Conservation (phyloP, 345 rosid genomes). For the Limnanthes douglasii region DNA sequence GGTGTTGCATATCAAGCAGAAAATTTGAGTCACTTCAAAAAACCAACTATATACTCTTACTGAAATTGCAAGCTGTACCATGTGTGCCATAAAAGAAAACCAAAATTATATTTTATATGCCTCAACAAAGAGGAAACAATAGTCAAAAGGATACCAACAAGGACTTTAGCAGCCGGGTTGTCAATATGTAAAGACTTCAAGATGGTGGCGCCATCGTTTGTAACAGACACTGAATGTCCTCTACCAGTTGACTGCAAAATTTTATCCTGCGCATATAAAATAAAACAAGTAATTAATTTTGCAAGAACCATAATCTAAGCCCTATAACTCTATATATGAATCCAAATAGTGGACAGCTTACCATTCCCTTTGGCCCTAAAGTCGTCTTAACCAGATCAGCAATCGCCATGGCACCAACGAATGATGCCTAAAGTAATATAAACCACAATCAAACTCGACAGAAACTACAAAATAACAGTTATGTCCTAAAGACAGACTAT, state of each 20-base stretch:
- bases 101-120: not conserved
- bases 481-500: too few species aligned
- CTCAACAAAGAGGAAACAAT: not conserved
- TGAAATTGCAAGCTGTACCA: slow-evolving; percentile 8
- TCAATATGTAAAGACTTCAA: slow-evolving; percentile 88
- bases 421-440: slow-evolving; percentile 45
- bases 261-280: slow-evolving; percentile 45
- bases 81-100: not conserved
- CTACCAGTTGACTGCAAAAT: slow-evolving; percentile 94
- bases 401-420: slow-evolving; percentile 92
- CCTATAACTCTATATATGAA: not conserved
- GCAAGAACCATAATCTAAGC: not conserved
- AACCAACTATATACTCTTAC: too few species aligned
- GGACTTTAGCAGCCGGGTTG: slow-evolving; percentile 96
- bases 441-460: not conserved
- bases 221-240: slow-evolving; percentile 68
- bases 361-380: slow-evolving; percentile 98
- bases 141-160: slow-evolving; percentile 53
- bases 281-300: slow-evolving; percentile 5
- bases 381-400: slow-evolving; percentile 90
- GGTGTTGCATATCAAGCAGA: not conserved
- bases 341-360: slow-evolving; percentile 11
- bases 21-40: not conserved
- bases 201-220: slow-evolving; percentile 97
- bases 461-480: too few species aligned